Conservation (phyloP, 768 basidiomycete genomes). For the Suillus americanus region DNA sequence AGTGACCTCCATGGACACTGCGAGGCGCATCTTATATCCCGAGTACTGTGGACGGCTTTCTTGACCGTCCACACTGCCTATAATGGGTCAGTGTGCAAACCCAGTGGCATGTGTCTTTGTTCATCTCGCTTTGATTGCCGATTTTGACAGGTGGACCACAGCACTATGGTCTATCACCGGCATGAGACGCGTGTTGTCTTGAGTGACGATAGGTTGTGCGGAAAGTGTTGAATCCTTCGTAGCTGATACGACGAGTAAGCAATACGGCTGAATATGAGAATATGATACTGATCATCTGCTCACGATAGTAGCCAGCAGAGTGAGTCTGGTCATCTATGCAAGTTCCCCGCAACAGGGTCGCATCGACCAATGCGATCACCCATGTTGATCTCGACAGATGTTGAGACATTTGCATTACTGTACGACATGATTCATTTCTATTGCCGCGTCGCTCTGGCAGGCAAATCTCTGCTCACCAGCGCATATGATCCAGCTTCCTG, state of each 20-base stretch:
- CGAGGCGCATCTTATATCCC: background rate
- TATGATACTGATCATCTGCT: background rate
- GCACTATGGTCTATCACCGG: background rate
- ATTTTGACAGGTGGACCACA: background rate
- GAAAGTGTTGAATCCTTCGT: background rate
- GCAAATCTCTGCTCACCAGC: background rate
- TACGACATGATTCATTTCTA: background rate
- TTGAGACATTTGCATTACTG: background rate
- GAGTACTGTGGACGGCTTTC: background rate
- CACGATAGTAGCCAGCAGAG: background rate
- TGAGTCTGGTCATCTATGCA: background rate
- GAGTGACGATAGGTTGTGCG: background rate
- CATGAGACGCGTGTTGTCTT: background rate
- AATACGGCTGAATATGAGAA: background rate
- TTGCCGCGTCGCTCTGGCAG: background rate
- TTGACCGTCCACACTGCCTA: background rate
- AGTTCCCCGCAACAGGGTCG: background rate
- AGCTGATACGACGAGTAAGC: background rate
- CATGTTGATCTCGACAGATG: background rate
- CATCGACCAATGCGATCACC: background rate
- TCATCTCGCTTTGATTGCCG: background rate
- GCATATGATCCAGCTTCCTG: background rate
- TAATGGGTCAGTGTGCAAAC: no score
- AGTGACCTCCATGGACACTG: no score
- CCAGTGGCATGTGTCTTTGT: constrained; percentile 1